A percentile compares a stretch with the other conserved stretches of the same genome.
Evolutionary conservation across 2,329 filamentous ascomycete species (phyloP).

Genomic region (Colletotrichum simmondsii): DNA sequence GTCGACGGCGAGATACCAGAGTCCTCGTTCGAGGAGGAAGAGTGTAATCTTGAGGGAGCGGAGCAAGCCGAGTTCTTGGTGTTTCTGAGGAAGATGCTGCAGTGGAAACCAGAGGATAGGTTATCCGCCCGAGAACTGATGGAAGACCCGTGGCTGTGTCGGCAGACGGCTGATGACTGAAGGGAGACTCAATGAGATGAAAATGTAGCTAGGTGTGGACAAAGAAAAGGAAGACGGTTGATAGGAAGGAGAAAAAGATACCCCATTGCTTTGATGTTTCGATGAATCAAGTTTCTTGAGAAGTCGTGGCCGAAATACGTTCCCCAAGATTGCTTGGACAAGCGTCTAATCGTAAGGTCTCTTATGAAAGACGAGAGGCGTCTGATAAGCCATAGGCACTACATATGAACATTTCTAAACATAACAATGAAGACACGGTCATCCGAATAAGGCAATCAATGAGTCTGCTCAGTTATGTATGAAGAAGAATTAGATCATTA

Average conservation of each 20-base stretch:
- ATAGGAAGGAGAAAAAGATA: not conserved
- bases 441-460: not conserved
- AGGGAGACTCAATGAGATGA: not conserved
- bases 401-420: not conserved
- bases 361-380: not conserved
- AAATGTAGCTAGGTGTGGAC: not conserved
- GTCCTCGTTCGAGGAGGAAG: slow-evolving; percentile 27
- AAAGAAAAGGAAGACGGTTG: not conserved
- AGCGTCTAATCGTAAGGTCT: not conserved
- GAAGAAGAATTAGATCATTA: slow-evolving; percentile 6
- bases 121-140: slow-evolving; percentile 23
- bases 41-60: slow-evolving; percentile 31
- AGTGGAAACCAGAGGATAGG: slow-evolving; percentile 42
- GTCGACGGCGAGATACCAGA: slow-evolving; percentile 19
- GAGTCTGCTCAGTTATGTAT: not conserved
- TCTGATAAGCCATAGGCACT: not conserved
- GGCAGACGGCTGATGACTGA: not conserved
- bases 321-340: not conserved
- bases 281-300: not conserved
- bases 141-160: slow-evolving; percentile 27
- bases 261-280: not conserved
- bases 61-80: slow-evolving; percentile 35
- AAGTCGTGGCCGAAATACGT: not conserved
- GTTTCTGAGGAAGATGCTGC: slow-evolving; percentile 40
- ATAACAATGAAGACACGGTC: not conserved